Evolutionary conservation across 2,329 filamentous ascomycete species (phyloP), one percentile per base, ranked within the genome.

Genomic region (Emericellopsis cladophorae): DNA sequence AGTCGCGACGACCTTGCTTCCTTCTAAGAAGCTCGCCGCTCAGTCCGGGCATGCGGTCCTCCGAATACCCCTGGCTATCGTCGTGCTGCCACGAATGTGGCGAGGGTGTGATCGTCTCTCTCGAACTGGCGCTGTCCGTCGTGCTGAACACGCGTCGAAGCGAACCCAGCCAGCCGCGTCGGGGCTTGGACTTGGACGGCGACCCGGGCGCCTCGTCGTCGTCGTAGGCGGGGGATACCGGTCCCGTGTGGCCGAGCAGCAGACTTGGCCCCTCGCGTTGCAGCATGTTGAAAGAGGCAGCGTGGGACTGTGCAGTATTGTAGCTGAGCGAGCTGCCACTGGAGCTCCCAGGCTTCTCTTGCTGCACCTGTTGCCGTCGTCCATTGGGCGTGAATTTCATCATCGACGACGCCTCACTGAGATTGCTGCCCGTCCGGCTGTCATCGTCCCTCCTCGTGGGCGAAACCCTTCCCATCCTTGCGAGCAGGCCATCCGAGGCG

Each of bases 111-210:
- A 21, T 36, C 23, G 23, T 43, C 18, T 49, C 10, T 51, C 52
- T 4, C 49, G 53, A 11, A 42, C 49, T 21, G 50, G 50, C 14
- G 53, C 52, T 22, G 50, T 51, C 55, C 5, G 70, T 70, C 33
- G 61, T 68, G 39, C 57, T 60, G 35, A 85, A 74, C 10, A 80
- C 79, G 31, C 80, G 70, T 15, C 75, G 69, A 16, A 88, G 57
- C 37, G 76, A 84, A 18, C 81, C 81, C 10, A 88, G 63, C 78
- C 81, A 85, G 21, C 72, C 72, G n/a, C 70, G 62, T 4, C 68
- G 59, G 34, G 67, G 62, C 52, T 76, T 79, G 11, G 51, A 61
- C 61, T 79, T 71, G 54, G 74, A 75, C 16, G 79, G 68, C 40
- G 72, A 75, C 1, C 72, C 66, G 2, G 71, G 65, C n/a, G 54